Evolutionary conservation across 2,329 filamentous ascomycete genomes (phyloP).

Genomic region (Epicoccum sorghinum): DNA sequence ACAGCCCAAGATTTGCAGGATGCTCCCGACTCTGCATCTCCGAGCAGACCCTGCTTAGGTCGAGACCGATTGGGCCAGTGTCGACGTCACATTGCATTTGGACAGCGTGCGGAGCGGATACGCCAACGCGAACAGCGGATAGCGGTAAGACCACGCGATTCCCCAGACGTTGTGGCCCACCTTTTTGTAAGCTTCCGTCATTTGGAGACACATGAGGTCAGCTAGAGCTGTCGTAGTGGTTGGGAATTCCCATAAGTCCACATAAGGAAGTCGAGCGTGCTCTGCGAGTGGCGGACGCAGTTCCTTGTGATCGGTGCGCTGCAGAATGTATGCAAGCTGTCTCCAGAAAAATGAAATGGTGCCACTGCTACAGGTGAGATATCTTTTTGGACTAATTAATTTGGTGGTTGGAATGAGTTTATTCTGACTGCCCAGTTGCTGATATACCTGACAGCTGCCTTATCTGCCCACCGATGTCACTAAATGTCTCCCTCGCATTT

Average conservation of each 20-base stretch:
- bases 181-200: not conserved
- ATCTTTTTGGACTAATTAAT: not conserved
- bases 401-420: not conserved
- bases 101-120: not conserved
- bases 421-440: not conserved
- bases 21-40: constrained; percentile 2
- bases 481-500: not conserved
- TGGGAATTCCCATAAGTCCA: not conserved
- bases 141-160: not conserved
- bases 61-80: not conserved
- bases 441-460: not conserved
- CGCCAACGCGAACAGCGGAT: not conserved
- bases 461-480: not conserved
- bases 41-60: not conserved
- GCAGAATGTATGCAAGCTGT: not conserved
- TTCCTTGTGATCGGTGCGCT: not conserved
- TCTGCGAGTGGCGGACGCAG: not conserved
- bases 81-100: constrained; percentile 7
- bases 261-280: not conserved
- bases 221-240: not conserved
- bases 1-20: not conserved
- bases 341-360: not conserved
- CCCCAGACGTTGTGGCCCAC: constrained; percentile 4
- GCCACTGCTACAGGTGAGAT: not conserved
- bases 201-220: constrained; percentile 4